phyloP scores from a whole-genome alignment of 2,329 filamentous ascomycete species.

The Hypomyces rosellus region DNA sequence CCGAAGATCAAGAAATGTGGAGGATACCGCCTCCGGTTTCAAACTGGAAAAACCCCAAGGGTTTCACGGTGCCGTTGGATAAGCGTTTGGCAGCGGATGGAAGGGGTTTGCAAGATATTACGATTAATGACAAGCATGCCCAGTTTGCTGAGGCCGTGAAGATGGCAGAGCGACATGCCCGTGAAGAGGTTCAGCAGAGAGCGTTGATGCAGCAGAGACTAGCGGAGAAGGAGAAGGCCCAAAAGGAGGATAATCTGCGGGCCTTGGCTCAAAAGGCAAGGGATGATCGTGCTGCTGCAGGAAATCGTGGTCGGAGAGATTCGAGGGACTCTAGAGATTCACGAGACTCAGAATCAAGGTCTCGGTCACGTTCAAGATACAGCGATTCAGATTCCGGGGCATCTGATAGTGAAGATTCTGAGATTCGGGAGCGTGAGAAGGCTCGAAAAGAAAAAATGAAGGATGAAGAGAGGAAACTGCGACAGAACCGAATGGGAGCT shows the following conservation, averaged over 20 bases:
- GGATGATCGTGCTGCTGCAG: conserved; percentile 62
- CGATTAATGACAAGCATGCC: conserved; percentile 98
- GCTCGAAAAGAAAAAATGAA: conserved; percentile 70
- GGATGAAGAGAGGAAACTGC: conserved; percentile 82
- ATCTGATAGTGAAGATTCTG: conserved; percentile 58
- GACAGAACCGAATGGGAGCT: conserved; percentile 91
- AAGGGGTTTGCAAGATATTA: conserved; percentile 82
- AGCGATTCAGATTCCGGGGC: conserved; percentile 44
- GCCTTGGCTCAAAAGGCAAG: conserved; percentile 85
- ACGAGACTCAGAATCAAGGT: conserved; percentile 25
- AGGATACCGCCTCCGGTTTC: conserved; percentile 80
- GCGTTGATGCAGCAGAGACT: conserved; percentile 92
- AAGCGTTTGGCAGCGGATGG: conserved; percentile 94
- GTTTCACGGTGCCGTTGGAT: conserved; percentile 91
- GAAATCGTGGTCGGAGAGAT: conserved; percentile 34
- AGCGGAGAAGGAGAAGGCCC: conserved; percentile 90
- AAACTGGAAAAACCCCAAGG: conserved; percentile 99
- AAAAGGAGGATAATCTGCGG: conserved; percentile 89
- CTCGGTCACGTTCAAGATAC: conserved; percentile 41
- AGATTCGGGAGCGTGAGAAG: conserved; percentile 67
- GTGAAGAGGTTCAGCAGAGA: conserved; percentile 90
- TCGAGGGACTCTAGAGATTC: conserved; percentile 30
- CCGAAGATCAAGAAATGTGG: conserved; percentile 96
- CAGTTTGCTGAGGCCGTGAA: conserved; percentile 92
- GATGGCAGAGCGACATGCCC: conserved; percentile 87